These are phyloP conservation scores for Monilinia fructicola DNA, from an alignment of 2,329 filamentous ascomycete genomes.

Conservation along the genomic window DNA sequence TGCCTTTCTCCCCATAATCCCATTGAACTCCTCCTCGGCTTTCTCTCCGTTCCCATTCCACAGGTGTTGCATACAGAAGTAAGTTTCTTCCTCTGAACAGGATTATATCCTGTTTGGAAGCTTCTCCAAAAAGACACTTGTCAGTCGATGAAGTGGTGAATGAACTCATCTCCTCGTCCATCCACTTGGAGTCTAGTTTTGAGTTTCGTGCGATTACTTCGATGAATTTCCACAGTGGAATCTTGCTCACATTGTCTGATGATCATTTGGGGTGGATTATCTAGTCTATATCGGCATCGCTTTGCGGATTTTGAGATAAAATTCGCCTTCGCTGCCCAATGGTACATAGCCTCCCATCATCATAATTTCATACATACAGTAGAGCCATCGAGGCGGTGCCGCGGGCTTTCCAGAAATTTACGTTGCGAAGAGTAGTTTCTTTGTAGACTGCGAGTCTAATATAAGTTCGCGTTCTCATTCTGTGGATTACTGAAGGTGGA, in stretches of 20 bases:
- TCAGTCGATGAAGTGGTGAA: neutral
- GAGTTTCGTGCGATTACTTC: neutral
- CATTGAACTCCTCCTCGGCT: neutral
- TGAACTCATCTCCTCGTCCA: neutral
- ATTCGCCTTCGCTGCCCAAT: no score
- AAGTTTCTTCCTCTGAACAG: neutral
- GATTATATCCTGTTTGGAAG: neutral
- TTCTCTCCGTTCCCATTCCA: conserved; percentile 14
- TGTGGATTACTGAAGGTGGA: no score
- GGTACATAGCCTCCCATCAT: no score
- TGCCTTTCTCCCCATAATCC: neutral
- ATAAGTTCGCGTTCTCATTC: no score
- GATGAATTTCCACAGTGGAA: neutral
- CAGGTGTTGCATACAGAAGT: neutral
- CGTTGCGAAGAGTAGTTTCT: no score
- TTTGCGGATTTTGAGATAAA: neutral
- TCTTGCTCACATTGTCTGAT: neutral
- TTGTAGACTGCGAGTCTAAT: no score
- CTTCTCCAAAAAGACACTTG: neutral
- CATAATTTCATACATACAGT: no score
- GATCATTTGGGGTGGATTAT: conserved; percentile 11
- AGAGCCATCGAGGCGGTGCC: no score
- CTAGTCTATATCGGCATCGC: conserved; percentile 1
- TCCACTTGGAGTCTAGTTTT: neutral
- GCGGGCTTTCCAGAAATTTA: no score